Percentiles rank a stretch among this genome's conserved stretches.
phyloP scores from a whole-genome alignment of 768 basidiomycete species.

The Galerina sulciceps region DNA sequence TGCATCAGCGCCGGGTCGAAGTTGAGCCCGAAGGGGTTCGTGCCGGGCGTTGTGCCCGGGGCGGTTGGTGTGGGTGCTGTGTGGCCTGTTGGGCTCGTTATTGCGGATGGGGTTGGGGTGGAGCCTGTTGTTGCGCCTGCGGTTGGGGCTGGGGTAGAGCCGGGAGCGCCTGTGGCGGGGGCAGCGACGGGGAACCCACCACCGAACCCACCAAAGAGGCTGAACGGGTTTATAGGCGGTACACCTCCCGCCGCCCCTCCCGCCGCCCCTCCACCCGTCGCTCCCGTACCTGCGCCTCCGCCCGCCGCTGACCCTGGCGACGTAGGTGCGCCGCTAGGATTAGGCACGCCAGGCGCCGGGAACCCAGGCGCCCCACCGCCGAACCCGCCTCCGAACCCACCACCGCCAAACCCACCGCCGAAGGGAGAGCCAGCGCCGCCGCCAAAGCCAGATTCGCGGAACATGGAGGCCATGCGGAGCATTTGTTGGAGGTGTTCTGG shows the following conservation, averaged over 20 bases:
- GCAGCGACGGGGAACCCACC: neutral
- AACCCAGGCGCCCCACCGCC: constrained; percentile 31
- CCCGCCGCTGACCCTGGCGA: constrained; percentile 16
- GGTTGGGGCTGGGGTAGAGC: too few species aligned
- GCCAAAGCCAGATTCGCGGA: constrained; percentile 44
- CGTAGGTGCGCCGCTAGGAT: constrained; percentile 24
- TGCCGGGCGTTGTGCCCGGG: too few species aligned
- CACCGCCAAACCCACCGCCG: constrained; percentile 15
- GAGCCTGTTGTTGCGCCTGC: too few species aligned
- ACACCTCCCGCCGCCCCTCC: neutral
- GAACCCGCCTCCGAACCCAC: too few species aligned
- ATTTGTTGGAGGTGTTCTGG: constrained; percentile 77
- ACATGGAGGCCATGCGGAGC: constrained; percentile 70
- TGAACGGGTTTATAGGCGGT: constrained; percentile 25
- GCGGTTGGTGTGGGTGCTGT: constrained; percentile 13
- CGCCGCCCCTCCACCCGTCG: constrained; percentile 8
- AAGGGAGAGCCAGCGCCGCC: constrained; percentile 27
- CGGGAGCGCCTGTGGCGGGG: too few species aligned
- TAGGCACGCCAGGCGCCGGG: constrained; percentile 60
- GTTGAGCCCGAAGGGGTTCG: constrained; percentile 36
- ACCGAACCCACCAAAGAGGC: constrained; percentile 20
- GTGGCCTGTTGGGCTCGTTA: too few species aligned
- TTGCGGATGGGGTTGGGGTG: too few species aligned
- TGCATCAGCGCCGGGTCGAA: constrained; percentile 46
- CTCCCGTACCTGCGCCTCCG: constrained; percentile 15